Percentiles rank a stretch among this genome's conserved stretches.
These are phyloP conservation scores for Coniochaeta pulveracea DNA, from an alignment of 2,329 filamentous ascomycete genomes.

Conservation along the genomic window DNA sequence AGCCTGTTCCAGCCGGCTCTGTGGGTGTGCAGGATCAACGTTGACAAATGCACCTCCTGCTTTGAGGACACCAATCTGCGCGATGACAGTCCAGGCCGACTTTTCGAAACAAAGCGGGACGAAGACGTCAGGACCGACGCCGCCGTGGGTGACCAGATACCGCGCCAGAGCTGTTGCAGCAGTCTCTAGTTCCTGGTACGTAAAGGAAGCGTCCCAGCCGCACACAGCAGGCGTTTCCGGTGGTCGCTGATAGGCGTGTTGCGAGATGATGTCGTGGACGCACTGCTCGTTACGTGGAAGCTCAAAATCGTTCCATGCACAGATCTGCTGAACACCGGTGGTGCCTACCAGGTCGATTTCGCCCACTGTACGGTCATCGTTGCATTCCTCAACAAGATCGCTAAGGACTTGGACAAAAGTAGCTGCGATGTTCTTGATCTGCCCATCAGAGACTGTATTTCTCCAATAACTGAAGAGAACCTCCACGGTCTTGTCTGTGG, in stretches of 20 bases:
- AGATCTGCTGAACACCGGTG: constrained; percentile 1
- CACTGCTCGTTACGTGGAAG: constrained; percentile 3
- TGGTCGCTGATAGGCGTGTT: neutral
- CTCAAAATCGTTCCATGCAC: constrained; percentile 3
- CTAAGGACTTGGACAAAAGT: constrained; percentile 8
- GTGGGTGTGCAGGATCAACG: constrained; percentile 3
- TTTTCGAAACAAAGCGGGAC: constrained; percentile 34
- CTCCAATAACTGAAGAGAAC: constrained; percentile 13
- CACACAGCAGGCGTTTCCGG: neutral
- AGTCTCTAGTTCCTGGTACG: constrained; percentile 2
- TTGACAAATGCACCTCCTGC: constrained; percentile 4
- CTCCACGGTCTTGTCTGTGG: constrained; percentile 9
- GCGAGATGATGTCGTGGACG: constrained; percentile 4
- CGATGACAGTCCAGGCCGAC: constrained; percentile 32
- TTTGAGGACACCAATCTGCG: constrained; percentile 11
- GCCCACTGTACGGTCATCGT: constrained; percentile 11
- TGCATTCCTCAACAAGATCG: constrained; percentile 7
- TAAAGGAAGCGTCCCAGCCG: constrained; percentile 4
- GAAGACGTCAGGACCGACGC: neutral
- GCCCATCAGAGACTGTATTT: constrained; percentile 11
- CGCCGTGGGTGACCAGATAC: neutral
- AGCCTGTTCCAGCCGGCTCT: neutral
- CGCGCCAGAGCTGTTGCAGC: constrained; percentile 1
- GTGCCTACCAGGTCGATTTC: constrained; percentile 9
- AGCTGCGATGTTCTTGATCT: constrained; percentile 11